Percentiles rank a stretch among this genome's conserved stretches.
These are phyloP conservation scores for Alloteropsis semialata DNA, from an alignment of 176 grass and related monocot species.

Conservation along the genomic window DNA sequence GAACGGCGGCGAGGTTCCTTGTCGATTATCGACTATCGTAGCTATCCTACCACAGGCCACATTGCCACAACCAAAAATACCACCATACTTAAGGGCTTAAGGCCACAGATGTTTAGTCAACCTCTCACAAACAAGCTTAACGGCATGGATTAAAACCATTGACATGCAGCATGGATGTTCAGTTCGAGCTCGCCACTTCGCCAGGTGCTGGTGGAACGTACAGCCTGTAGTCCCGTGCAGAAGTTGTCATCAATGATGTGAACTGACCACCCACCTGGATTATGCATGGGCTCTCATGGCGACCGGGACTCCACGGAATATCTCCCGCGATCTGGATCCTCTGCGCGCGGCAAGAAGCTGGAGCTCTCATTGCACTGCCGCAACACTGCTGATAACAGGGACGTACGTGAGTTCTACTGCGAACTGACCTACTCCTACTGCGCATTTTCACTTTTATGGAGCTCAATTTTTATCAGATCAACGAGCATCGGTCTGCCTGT, in stretches of 20 bases:
- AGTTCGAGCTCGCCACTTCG: neutral
- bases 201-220: neutral
- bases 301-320: neutral
- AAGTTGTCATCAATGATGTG: conserved; percentile 19
- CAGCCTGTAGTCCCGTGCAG: conserved; percentile 24
- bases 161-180: neutral
- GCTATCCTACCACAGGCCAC: too few relatives aligned
- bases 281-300: neutral
- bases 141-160: neutral
- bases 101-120: neutral
- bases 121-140: neutral
- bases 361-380: neutral
- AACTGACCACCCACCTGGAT: conserved; percentile 25
- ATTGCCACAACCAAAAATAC: too few relatives aligned
- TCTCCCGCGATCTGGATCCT: conserved; percentile 24
- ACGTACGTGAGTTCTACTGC: too few relatives aligned
- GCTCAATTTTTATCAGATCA: neutral
- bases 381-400: neutral
- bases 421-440: too few relatives aligned
- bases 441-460: neutral
- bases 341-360: neutral
- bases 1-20: too few relatives aligned
- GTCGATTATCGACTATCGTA: too few relatives aligned
- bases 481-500: neutral
- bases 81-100: too few relatives aligned